Base-by-base conservation (phyloP, 441 rosid species). In the Codiaeum variegatum region DNA sequence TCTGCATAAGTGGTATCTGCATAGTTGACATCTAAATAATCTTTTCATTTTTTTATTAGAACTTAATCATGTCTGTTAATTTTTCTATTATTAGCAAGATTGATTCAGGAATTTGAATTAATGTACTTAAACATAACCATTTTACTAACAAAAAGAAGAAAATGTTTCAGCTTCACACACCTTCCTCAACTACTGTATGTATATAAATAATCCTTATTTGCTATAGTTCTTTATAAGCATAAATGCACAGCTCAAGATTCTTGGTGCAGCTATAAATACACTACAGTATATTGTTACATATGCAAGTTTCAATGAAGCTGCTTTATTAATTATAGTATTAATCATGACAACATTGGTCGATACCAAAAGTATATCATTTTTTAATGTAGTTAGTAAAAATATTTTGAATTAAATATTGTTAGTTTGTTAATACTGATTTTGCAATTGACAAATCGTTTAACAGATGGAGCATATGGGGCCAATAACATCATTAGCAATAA, bases 401-500 rank as follows among this genome's bases (percentile, higher is more conserved):
- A n/a, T n/a, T n/a, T n/a, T n/a, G n/a, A n/a, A n/a, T n/a, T n/a
- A n/a, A n/a, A 36, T 36, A 44, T 26, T 54, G 65, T 38, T n/a
- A 56, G 6, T 58, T 26, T 12, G 19, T 26, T 58, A 58, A 13
- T 26, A 13, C 3, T 58, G 28, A 5, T n/a, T 4, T 47, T 59
- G 32, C 7, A 8, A 23, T 34, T 42, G 26, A 19, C 34, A 15
- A 60, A 40, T 56, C 3, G 8, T 62, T 68, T 32, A 28, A 24
- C 82, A 83, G 85, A 65, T 15, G 70, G 84, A 82, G 82, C 90
- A 86, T 56, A 28, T 55, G 81, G 86, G 80, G 29, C 87, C 85
- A 58, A 79, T 87, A 73, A 78, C 86, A 66, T 82, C 88, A 23
- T 34, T 87, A 64, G 84, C 85, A 69, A 66, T 85, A 71, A 82